Base-by-base conservation (phyloP, 108 stramenopile genomes). In the Nitzschia palea region DNA sequence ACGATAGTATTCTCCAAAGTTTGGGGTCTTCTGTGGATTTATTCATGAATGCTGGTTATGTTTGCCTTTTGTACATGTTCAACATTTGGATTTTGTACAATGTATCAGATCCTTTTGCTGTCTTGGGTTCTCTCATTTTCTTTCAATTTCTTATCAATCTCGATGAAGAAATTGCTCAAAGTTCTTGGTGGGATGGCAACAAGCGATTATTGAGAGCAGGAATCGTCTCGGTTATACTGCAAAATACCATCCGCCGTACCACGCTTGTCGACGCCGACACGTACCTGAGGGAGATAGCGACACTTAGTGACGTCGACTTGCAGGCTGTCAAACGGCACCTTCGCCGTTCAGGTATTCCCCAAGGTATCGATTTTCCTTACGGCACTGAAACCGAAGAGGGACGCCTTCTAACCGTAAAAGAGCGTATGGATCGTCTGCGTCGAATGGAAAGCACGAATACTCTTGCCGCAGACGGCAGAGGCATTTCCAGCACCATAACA, bases 21-120 rank as follows among this genome's bases (percentile, higher is more conserved):
- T 31, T 81, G 25, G 80, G 80, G 4, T 81, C 44, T 20, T 61
- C 44, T 29, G 32, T 45, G 9, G 73, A 68, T 50, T 9, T 74
- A 17, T 82, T 76, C 54, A 76, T 82, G 74, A 82, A 78, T 55
- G 76, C 77, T 9, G 73, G 77, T 1, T 82, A 74, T 42, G 53
- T 63, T 23, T 70, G 50, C 20, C 27, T 68, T 33, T 59, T 82
- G 9, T 79, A 78, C 47, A 8, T 62, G 8, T 55, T 79, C 61
- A 76, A 78, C 57, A 72, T 82, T 23, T 78, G 63, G 51, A 82
- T 82, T 40, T 45, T 82, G 8, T 78, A 53, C 63, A 70, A 78
- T 44, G 73, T 70, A 3, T 48, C 59, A 25, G 77, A 77, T 29
- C 60, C 76, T 12, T 65, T 82, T 31, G 81, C 78, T 23, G 47